Evolutionary conservation across 2,329 filamentous ascomycete species (phyloP).

Genomic region (Zarea fungicola): DNA sequence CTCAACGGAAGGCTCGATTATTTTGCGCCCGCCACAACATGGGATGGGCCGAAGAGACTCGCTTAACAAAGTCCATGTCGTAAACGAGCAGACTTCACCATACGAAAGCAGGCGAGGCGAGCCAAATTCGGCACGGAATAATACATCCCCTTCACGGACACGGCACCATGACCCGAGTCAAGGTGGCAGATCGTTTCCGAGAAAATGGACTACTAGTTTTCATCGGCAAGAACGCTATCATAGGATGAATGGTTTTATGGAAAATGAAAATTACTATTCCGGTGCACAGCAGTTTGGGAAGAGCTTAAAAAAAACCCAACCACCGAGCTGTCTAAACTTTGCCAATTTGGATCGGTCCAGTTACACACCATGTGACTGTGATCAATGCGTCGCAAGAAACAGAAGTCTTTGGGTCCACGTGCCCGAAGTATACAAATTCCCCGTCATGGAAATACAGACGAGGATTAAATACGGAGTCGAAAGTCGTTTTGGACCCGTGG

Average conservation of each 20-base stretch:
- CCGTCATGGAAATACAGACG: slow-evolving; percentile 20
- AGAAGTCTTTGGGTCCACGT: slow-evolving; percentile 26
- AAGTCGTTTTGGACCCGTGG: slow-evolving; percentile 25
- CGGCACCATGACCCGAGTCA: neutral
- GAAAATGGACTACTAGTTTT: neutral
- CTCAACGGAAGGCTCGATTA: too few species aligned
- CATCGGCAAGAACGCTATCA: neutral
- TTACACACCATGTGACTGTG: slow-evolving; percentile 27
- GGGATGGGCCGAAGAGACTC: too few species aligned
- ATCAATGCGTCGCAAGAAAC: slow-evolving; percentile 25
- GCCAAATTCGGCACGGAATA: neutral
- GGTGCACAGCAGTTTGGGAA: neutral
- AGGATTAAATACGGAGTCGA: slow-evolving; percentile 27
- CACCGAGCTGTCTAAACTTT: neutral
- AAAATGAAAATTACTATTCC: neutral
- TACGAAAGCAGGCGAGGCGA: too few species aligned
- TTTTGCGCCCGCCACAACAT: too few species aligned
- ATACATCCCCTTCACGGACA: neutral
- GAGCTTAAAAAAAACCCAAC: neutral
- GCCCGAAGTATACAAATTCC: slow-evolving; percentile 16
- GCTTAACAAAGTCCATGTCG: neutral
- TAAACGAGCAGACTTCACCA: too few species aligned
- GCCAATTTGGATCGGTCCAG: neutral
- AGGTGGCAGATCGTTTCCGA: neutral
- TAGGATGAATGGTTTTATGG: neutral